Evolutionary conservation across 495 filamentous ascomycete species (phyloP), one percentile per base, ranked within the genome.

Genomic region (Cladorrhinum samala): DNA sequence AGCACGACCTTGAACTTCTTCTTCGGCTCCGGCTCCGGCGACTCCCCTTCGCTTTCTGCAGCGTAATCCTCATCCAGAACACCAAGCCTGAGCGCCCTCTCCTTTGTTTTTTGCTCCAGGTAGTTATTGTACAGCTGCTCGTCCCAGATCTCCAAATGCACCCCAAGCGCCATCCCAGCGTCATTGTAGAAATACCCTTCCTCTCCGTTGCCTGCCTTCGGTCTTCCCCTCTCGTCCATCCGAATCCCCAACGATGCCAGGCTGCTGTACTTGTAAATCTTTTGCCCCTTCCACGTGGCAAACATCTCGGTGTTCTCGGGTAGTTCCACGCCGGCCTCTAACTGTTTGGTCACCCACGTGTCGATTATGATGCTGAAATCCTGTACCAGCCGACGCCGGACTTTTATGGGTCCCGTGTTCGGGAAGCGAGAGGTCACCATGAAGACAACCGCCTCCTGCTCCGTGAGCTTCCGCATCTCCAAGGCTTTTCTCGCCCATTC

Each of bases 71-170:
- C 52, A 0, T 52, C 46, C 11, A 11, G 0, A 3, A 55, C 49
- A 0, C 56, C 62, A 2, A 58, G 61, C 21, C 61, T 52, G 38
- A 55, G 25, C 1, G 57, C 56, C 23, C 68, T 56, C 49, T 72
- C 63, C 11, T 67, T 68, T 27, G 66, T 69, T 43, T 75, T 67
- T 48, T 68, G 52, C 39, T 64, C 55, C 30, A 72, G 57, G 55
- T 74, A 63, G 37, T 77, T 77, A 8, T 69, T 66, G 69, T 81
- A 87, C 16, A 76, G 43, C 17, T 81, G 73, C 36, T 83, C 74
- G 0, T 85, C 88, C 76, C 87, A 86, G 3, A 88, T 89, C 68
- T 89, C 83, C 51, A 93, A 76, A 56, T 83, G 78, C 9, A 90
- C 68, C 38, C 67, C 72, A 4, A n/a, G 24, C 1, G 27, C 6